Conservation (phyloP, 768 basidiomycete species). For the Coprinopsis strossmayeri region DNA sequence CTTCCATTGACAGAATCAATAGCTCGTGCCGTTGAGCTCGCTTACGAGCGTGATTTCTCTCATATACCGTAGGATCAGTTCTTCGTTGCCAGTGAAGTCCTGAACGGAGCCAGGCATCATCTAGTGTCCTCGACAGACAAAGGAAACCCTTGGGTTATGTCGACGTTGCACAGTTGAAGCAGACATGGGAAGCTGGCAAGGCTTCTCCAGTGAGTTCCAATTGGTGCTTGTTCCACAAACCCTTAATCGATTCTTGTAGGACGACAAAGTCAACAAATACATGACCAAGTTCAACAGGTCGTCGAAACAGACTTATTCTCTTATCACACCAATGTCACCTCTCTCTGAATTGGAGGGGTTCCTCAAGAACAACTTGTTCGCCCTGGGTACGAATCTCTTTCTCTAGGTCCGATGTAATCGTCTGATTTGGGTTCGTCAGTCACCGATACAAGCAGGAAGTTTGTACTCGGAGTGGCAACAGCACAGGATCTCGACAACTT, state of each 20-base stretch:
- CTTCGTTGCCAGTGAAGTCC: not conserved
- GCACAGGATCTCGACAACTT: slow-evolving; percentile 66
- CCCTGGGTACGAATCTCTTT: slow-evolving; percentile 46
- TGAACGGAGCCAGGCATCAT: not conserved
- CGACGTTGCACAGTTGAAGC: slow-evolving; percentile 68
- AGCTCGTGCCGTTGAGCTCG: slow-evolving; percentile 72
- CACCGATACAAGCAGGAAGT: slow-evolving; percentile 76
- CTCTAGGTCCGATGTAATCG: not conserved
- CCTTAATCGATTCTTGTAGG: slow-evolving; percentile 27
- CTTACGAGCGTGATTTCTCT: slow-evolving; percentile 92
- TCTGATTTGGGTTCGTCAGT: slow-evolving; percentile 38
- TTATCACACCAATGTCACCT: slow-evolving; percentile 77
- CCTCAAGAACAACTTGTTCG: slow-evolving; percentile 65
- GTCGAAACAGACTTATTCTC: slow-evolving; percentile 58
- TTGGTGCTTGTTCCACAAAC: not conserved
- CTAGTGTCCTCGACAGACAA: slow-evolving; percentile 60
- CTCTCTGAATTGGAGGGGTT: slow-evolving; percentile 81
- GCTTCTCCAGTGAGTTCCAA: slow-evolving; percentile 55
- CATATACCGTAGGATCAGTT: slow-evolving; percentile 67
- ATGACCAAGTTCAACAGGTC: slow-evolving; percentile 73
- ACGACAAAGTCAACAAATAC: slow-evolving; percentile 62
- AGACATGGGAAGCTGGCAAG: slow-evolving; percentile 68
- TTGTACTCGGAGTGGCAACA: slow-evolving; percentile 78
- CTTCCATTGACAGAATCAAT: slow-evolving; percentile 68
- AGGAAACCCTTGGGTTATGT: slow-evolving; percentile 81